phyloP scores from a whole-genome alignment of 2,329 filamentous ascomycete species.

The Cytospora mali region DNA sequence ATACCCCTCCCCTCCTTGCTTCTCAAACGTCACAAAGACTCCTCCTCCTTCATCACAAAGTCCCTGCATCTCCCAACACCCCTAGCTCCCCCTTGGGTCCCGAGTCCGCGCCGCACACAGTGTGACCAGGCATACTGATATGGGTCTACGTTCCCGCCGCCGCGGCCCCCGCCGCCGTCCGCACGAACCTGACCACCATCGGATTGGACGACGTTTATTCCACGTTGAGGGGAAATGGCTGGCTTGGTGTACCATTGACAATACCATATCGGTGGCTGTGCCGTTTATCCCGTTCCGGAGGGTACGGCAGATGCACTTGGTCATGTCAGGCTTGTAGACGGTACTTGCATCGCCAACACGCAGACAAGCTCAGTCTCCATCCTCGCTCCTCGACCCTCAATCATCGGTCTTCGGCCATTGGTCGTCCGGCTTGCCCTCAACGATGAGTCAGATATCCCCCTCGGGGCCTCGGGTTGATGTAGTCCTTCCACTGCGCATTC shows the following conservation, averaged over 20 bases:
- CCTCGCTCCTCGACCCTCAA: neutral
- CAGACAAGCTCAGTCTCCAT: neutral
- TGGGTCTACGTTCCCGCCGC: too few species aligned
- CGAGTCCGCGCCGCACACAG: too few species aligned
- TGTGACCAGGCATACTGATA: too few species aligned
- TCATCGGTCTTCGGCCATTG: neutral
- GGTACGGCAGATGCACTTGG: neutral
- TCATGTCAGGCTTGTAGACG: neutral
- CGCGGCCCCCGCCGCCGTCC: neutral
- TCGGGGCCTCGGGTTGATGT: neutral
- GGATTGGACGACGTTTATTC: neutral
- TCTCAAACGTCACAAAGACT: too few species aligned
- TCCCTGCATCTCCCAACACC: too few species aligned
- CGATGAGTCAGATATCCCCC: neutral
- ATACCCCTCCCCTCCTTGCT: too few species aligned
- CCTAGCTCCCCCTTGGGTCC: too few species aligned
- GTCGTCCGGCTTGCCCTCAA: neutral
- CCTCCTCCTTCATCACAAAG: too few species aligned
- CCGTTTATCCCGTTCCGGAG: too few species aligned
- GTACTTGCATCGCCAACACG: neutral
- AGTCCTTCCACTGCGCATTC: too few species aligned
- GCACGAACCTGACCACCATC: neutral
- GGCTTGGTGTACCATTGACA: slow-evolving; percentile 5
- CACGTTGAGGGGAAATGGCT: neutral
- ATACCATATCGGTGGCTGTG: neutral